Base-by-base conservation (phyloP, 1,284 basidiomycete genomes). In the Chiua sp. region DNA sequence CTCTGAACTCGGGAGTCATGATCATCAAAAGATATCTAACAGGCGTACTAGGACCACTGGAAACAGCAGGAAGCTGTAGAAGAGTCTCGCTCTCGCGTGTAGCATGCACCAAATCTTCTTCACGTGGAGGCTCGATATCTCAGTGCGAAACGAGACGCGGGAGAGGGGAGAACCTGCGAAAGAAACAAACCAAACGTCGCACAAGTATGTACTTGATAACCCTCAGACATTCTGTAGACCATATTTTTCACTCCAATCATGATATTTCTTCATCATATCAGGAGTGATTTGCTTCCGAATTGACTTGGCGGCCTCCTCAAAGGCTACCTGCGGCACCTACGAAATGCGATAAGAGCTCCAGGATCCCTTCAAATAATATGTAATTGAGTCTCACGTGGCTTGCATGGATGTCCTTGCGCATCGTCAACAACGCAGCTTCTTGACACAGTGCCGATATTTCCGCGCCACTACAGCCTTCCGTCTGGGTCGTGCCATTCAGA, bases 401-500 rank as follows among this genome's bases (percentile, higher is more conserved):
- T 7, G 93, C 89, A 60, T 93, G 75, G 28, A 98, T 87, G 72
- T 98, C 85, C 63, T 87, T 82, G 68, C 93, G 89, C 53, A 91
- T 97, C 0, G 96, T 93, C 46, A 91, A 74, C 64, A 99, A 76
- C 0, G 97, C 98, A 3, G 98, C 98, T 75, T 99, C 97, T 78
- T 99, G 98, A 72, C 96, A 98, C 53, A 99, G 84, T 2, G 92
- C 88, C 8, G 88, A 85, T 32, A 99, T 89, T 72, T 99, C 98
- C 8, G 98, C 98, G 13, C 98, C 98, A 15, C 97, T 98, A 72
- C 94, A 99, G 1, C 97, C 98, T 13, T 92, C 87, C 5, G 94
- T 92, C 96, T 98, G 10, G 35, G 18, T 50, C 28, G 47, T 60
- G 35, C 57, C 22, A n/a, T 47, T 70, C 50, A 73, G 54, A 47